Evolutionary conservation across 2,329 filamentous ascomycete species (phyloP).

Genomic region (Ascocoryne sarcoides): DNA sequence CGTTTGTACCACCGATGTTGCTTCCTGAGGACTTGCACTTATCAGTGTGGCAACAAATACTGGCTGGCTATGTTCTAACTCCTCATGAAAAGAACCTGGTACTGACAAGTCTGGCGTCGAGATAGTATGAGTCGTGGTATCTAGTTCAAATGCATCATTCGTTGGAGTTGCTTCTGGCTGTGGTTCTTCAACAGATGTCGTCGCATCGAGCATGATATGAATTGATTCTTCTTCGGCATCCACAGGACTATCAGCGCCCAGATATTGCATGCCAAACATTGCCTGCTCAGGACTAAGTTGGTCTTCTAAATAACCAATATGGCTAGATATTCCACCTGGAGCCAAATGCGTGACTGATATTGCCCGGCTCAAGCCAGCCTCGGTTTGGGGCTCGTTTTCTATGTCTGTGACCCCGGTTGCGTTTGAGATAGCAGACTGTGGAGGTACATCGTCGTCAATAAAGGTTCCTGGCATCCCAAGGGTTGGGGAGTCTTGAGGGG

Average conservation of each 20-base stretch:
- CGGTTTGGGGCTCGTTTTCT: constrained; percentile 62
- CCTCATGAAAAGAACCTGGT: constrained; percentile 13
- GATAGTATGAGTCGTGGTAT: background rate
- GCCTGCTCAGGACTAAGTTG: constrained; percentile 20
- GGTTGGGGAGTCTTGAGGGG: constrained; percentile 50
- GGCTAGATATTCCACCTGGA: constrained; percentile 17
- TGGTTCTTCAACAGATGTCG: constrained; percentile 14
- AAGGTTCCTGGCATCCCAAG: constrained; percentile 59
- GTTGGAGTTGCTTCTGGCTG: constrained; percentile 13
- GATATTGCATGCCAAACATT: constrained; percentile 16
- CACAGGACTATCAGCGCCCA: constrained; percentile 1
- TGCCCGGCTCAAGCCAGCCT: constrained; percentile 30
- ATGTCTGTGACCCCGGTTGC: constrained; percentile 60
- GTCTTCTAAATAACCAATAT: constrained; percentile 13
- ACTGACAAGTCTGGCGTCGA: constrained; percentile 7
- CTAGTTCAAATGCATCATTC: constrained; percentile 4
- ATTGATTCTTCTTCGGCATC: constrained; percentile 17
- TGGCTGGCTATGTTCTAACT: constrained; percentile 5
- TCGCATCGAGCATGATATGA: constrained; percentile 20
- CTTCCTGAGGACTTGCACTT: constrained; percentile 11
- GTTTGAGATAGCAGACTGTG: constrained; percentile 49
- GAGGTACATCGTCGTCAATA: constrained; percentile 39
- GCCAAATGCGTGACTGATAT: constrained; percentile 8
- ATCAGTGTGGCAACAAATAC: constrained; percentile 14
- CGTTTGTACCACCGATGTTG: background rate